A percentile compares a stretch with the other conserved stretches of the same genome.
phyloP scores from a whole-genome alignment of 768 basidiomycete species.

The Agaricus blazei region DNA sequence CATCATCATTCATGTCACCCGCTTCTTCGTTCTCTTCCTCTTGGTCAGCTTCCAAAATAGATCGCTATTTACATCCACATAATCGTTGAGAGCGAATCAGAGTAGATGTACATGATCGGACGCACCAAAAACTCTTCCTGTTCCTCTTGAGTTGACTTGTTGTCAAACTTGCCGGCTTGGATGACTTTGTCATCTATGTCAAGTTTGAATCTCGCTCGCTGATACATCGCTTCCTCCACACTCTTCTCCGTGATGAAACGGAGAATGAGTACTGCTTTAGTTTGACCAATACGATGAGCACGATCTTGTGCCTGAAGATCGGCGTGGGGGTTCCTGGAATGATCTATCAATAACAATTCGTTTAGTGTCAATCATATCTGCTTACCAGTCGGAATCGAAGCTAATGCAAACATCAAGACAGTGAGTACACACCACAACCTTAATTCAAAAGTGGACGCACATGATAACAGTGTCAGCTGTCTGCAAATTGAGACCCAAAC shows the following conservation, averaged over 20 bases:
- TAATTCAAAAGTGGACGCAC: conserved; percentile 36
- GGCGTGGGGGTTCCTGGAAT: conserved; percentile 82
- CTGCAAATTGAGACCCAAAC: conserved; percentile 91
- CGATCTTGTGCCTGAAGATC: conserved; percentile 99
- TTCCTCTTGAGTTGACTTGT: conserved; percentile 96
- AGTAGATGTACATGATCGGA: conserved; percentile 10
- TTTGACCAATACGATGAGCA: conserved; percentile 99
- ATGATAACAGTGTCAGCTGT: conserved; percentile 97
- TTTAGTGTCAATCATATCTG: not conserved
- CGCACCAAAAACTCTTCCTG: conserved; percentile 91
- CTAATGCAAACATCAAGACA: conserved; percentile 28
- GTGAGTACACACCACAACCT: not conserved
- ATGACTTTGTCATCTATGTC: conserved; percentile 99
- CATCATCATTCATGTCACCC: conserved; percentile 90
- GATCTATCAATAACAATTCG: conserved; percentile 28
- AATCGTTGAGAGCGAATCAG: conserved; percentile 1
- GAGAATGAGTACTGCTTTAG: conserved; percentile 93
- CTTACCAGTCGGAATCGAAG: conserved; percentile 68
- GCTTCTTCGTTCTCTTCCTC: conserved; percentile 88
- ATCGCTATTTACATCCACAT: conserved; percentile 49
- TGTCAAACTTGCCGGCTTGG: conserved; percentile 98
- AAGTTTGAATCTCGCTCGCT: conserved; percentile 90
- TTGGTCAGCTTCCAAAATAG: conserved; percentile 85
- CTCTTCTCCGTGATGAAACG: conserved; percentile 98
- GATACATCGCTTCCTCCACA: conserved; percentile 97